These are phyloP conservation scores for Eucalyptus marginata DNA, from an alignment of 345 rosid species.

Conservation along the genomic window DNA sequence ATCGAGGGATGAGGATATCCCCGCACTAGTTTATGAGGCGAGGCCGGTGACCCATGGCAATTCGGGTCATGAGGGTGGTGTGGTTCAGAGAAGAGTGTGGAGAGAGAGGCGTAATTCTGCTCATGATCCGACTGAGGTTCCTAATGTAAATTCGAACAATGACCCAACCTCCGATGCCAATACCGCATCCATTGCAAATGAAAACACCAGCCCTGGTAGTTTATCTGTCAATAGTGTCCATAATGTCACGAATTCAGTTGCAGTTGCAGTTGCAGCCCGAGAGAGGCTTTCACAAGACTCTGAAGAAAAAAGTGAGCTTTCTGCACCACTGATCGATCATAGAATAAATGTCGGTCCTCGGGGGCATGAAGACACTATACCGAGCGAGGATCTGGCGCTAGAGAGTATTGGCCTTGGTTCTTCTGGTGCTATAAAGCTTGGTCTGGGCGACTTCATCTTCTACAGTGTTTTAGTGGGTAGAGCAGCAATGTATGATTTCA, in stretches of 20 bases:
- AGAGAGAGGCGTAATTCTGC: conserved; percentile 27
- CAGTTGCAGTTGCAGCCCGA: background rate
- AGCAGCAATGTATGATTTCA: conserved; percentile 90
- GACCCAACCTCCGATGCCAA: background rate
- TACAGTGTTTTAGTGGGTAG: conserved; percentile 92
- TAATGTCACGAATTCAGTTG: conserved; percentile 4
- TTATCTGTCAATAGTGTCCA: background rate
- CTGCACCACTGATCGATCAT: conserved; percentile 49
- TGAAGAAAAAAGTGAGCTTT: conserved; percentile 28
- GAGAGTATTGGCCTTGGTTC: conserved; percentile 92
- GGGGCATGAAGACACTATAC: conserved; percentile 6
- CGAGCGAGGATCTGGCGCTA: conserved; percentile 33
- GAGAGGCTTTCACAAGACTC: background rate
- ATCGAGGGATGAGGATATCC: conserved; percentile 94
- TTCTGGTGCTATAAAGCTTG: conserved; percentile 83
- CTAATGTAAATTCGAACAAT: background rate
- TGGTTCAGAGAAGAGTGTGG: conserved; percentile 61
- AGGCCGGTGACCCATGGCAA: conserved; percentile 54
- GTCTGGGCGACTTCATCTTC: conserved; percentile 90
- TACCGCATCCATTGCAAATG: background rate
- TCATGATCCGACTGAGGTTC: background rate
- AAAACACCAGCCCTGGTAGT: background rate
- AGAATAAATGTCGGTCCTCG: conserved; percentile 2
- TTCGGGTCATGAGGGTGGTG: conserved; percentile 4
- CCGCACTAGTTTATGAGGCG: conserved; percentile 88